These are phyloP conservation scores for Porogramme epimiltina DNA, from an alignment of 1,284 basidiomycete species.

Conservation along the genomic window DNA sequence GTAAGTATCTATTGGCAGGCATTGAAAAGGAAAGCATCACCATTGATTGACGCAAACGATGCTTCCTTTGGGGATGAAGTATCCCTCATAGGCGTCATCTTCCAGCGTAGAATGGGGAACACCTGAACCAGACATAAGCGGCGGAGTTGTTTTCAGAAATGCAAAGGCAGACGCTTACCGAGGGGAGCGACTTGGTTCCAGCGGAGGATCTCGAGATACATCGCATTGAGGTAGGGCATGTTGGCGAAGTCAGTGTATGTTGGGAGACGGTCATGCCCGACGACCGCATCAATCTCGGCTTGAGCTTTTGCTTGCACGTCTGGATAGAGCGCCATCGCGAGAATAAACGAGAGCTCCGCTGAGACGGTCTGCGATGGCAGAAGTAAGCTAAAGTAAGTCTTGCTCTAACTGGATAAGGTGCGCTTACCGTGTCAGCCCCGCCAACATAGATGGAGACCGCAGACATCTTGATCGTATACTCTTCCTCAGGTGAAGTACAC, in stretches of 20 bases:
- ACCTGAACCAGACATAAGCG: constrained; percentile 7
- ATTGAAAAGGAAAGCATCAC: too few relatives aligned
- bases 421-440: constrained; percentile 29
- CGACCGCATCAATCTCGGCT: constrained; percentile 30
- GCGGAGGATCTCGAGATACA: constrained; percentile 31
- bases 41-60: constrained; percentile 29
- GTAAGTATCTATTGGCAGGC: background rate
- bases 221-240: constrained; percentile 34
- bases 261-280: constrained; percentile 33
- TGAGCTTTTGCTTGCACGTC: constrained; percentile 32
- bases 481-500: constrained; percentile 20
- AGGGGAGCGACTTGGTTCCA: constrained; percentile 30
- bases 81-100: constrained; percentile 32
- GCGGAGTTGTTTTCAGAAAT: background rate
- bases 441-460: constrained; percentile 31
- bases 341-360: constrained; percentile 25
- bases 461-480: constrained; percentile 28
- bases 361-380: constrained; percentile 30
- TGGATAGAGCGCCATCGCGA: constrained; percentile 33
- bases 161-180: constrained; percentile 16
- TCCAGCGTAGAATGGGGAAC: constrained; percentile 27
- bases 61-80: constrained; percentile 31
- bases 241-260: constrained; percentile 27
- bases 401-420: background rate
- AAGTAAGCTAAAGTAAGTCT: too few relatives aligned